phyloP scores from a whole-genome alignment of 2,329 filamentous ascomycete genomes.

The Penicillium rolfsii region DNA sequence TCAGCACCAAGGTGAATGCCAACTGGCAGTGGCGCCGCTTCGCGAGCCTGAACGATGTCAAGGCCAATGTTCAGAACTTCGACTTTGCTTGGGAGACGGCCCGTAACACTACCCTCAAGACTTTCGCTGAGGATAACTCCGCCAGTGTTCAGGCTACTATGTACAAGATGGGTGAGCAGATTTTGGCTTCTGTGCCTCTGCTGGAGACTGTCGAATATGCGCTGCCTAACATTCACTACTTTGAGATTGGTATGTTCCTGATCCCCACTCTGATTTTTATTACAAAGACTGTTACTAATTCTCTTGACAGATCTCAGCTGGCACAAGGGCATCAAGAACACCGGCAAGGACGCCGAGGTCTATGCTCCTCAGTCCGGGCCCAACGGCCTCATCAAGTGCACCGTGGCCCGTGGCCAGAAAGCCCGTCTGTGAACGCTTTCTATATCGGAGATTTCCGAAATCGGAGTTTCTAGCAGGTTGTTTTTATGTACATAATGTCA shows the following conservation, averaged over 20 bases:
- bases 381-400: constrained; percentile 94
- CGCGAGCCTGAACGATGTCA: constrained; percentile 66
- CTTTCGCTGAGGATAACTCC: constrained; percentile 86
- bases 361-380: constrained; percentile 91
- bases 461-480: constrained; percentile 10
- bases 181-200: constrained; percentile 73
- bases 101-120: constrained; percentile 83
- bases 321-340: constrained; percentile 96
- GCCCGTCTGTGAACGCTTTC: constrained; percentile 36
- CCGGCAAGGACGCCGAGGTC: constrained; percentile 91
- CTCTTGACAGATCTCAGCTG: constrained; percentile 76
- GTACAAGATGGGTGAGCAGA: constrained; percentile 96
- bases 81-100: constrained; percentile 77
- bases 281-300: constrained; percentile 11
- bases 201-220: constrained; percentile 77
- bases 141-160: constrained; percentile 96
- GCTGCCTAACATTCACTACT: constrained; percentile 98
- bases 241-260: constrained; percentile 69
- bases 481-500: constrained; percentile 29
- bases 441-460: constrained; percentile 11
- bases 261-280: no score
- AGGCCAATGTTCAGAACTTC: constrained; percentile 67
- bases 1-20: constrained; percentile 89
- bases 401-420: constrained; percentile 59
- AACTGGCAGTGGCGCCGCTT: constrained; percentile 84